Evolutionary conservation across 2,329 filamentous ascomycete genomes (phyloP).

Genomic region (Xylariaceae sp.): DNA sequence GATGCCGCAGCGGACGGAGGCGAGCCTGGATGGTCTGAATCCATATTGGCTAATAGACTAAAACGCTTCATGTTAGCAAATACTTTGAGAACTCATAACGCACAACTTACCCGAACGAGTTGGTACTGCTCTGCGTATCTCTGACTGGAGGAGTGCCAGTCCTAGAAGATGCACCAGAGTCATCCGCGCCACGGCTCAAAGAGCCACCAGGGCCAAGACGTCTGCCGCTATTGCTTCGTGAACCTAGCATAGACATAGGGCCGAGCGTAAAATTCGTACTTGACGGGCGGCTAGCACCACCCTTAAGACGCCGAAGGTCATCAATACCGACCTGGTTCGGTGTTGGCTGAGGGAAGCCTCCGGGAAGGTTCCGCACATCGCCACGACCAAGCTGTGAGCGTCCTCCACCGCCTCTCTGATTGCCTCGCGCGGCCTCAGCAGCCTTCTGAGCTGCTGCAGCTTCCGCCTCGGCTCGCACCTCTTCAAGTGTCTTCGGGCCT

Average conservation of each 20-base stretch:
- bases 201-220: slow-evolving; percentile 77
- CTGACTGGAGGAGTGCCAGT: slow-evolving; percentile 82
- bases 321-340: slow-evolving; percentile 91
- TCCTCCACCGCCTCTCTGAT: slow-evolving; percentile 71
- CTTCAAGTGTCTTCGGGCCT: slow-evolving; percentile 93
- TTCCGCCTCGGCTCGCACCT: slow-evolving; percentile 84
- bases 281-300: slow-evolving; percentile 61
- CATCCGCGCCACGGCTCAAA: slow-evolving; percentile 76
- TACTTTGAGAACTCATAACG: neutral
- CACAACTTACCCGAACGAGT: slow-evolving; percentile 85
- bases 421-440: slow-evolving; percentile 69
- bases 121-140: slow-evolving; percentile 70
- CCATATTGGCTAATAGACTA: slow-evolving; percentile 65
- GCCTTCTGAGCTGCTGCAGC: slow-evolving; percentile 81
- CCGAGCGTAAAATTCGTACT: slow-evolving; percentile 73
- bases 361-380: slow-evolving; percentile 84
- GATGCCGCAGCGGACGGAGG: slow-evolving; percentile 73
- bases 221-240: slow-evolving; percentile 89
- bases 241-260: slow-evolving; percentile 84
- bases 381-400: slow-evolving; percentile 79
- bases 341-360: slow-evolving; percentile 71
- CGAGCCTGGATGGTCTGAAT: slow-evolving; percentile 66
- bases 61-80: slow-evolving; percentile 38
- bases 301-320: slow-evolving; percentile 84
- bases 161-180: slow-evolving; percentile 86